Base-by-base conservation (phyloP, 2,329 filamentous ascomycete genomes). In the Cadophora gregata region DNA sequence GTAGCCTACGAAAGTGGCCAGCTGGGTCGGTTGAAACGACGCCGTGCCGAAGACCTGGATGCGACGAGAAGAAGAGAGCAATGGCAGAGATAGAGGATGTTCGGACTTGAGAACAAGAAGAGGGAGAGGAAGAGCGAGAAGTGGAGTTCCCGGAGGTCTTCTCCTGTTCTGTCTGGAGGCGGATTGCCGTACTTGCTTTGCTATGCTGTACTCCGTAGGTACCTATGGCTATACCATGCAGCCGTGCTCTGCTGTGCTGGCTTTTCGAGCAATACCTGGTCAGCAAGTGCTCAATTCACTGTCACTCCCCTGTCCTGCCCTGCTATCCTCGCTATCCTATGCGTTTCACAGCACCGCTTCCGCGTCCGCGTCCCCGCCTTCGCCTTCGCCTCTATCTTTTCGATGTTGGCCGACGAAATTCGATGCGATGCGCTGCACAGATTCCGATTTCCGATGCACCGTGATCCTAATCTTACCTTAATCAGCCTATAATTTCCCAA, bases 1-100 rank as follows among this genome's bases (percentile, higher is more conserved):
- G 42, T 24, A 50, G 63, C 63, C 48, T 55, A 47, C 48, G 66
- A 60, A 66, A 60, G 36, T 58, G n/a, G 64, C 42, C n/a, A 53
- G 27, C 42, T n/a, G 42, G 33, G 45, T 60, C 29, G 33, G 24
- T 31, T n/a, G 8, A 16, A 33, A 31, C 16, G 29, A 58, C 33
- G 27, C 53, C 27, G 59, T 48, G 38, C 31, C 51, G 64, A 16
- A 33, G 56, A 45, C 16, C 1, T 45, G 19, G 65, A 29, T 59
- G 29, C 36, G 36, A 38, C 3, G 59, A 42, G 27, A 51, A 14
- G 36, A 47, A 10, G 36, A 24, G 38, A 47, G 19, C 24, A 14
- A 33, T 27, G 16, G 24, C 27, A 19, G 25, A 12, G n/a, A 27
- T 33, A 48, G 29, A 27, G 31, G 10, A 33, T 33, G 31, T 5